Evolutionary conservation across 2,329 filamentous ascomycete species (phyloP).

Genomic region (Ophiostoma piceae): DNA sequence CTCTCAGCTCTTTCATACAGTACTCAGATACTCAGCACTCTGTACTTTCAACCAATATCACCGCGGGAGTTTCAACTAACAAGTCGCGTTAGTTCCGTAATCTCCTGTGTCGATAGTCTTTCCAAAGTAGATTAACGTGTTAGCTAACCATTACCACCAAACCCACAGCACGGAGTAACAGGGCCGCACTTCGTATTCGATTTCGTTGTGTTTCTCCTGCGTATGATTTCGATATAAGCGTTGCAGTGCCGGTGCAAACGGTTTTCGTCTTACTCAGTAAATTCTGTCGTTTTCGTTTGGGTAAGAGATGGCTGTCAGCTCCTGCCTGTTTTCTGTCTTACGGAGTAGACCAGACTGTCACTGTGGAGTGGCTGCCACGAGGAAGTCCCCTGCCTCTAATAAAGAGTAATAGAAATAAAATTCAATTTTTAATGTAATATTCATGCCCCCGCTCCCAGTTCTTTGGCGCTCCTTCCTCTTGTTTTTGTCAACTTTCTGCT

Average conservation of each 20-base stretch:
- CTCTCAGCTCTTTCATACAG: too few species aligned
- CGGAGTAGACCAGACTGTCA: background rate
- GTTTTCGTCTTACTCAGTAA: background rate
- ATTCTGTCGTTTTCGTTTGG: background rate
- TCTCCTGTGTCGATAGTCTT: background rate
- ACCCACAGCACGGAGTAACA: background rate
- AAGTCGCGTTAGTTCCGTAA: background rate
- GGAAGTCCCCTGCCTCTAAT: background rate
- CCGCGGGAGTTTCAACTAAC: background rate
- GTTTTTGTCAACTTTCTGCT: slow-evolving; percentile 1
- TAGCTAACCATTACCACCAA: background rate
- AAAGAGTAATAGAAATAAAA: background rate
- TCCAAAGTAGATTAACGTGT: background rate
- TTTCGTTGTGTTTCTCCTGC: too few species aligned
- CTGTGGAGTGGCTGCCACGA: slow-evolving; percentile 6
- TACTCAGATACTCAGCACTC: background rate
- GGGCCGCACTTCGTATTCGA: background rate
- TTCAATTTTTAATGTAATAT: background rate
- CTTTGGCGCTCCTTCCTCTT: background rate
- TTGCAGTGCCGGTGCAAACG: background rate
- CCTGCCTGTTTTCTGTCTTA: background rate
- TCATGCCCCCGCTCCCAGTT: background rate
- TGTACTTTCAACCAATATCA: background rate
- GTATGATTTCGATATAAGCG: background rate
- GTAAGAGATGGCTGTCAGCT: background rate